These are phyloP conservation scores for Sporobolomyces pararoseus DNA, from an alignment of 768 basidiomycete genomes.

Conservation along the genomic window DNA sequence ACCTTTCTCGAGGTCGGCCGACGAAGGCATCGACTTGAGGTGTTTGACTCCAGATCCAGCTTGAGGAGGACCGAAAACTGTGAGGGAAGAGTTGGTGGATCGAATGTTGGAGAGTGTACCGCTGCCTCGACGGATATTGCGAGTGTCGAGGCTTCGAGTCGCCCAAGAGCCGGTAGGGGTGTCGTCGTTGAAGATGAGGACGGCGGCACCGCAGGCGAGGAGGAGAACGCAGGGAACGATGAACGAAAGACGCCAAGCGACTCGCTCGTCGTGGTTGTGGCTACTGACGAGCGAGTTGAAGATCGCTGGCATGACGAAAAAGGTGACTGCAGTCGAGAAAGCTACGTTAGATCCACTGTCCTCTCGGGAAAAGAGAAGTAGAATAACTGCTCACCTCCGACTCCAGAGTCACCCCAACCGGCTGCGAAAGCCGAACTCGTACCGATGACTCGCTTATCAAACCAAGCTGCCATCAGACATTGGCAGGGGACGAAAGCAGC, in stretches of 20 bases:
- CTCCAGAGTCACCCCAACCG: slow-evolving; percentile 57
- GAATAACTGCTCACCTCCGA: slow-evolving; percentile 47
- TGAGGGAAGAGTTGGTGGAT: slow-evolving; percentile 13
- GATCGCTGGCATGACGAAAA: slow-evolving; percentile 60
- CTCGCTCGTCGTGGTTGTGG: slow-evolving; percentile 44
- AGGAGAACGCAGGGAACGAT: slow-evolving; percentile 57
- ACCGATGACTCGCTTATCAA: slow-evolving; percentile 56
- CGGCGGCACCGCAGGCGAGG: slow-evolving; percentile 48
- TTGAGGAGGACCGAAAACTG: slow-evolving; percentile 6
- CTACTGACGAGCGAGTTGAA: slow-evolving; percentile 52
- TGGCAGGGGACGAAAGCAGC: slow-evolving; percentile 62
- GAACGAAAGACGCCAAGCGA: slow-evolving; percentile 60
- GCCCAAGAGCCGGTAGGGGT: slow-evolving; percentile 33
- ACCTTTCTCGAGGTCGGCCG: slow-evolving; percentile 24
- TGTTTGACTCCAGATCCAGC: background rate
- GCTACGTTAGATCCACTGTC: background rate
- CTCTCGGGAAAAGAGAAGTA: background rate
- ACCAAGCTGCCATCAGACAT: slow-evolving; percentile 62
- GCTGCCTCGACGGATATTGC: slow-evolving; percentile 12
- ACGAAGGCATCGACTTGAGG: background rate
- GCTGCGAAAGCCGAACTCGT: slow-evolving; percentile 58
- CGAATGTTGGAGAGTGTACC: slow-evolving; percentile 4
- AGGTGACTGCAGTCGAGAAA: slow-evolving; percentile 54
- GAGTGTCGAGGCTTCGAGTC: slow-evolving; percentile 5
- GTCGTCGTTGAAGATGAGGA: slow-evolving; percentile 33